These are phyloP conservation scores for Ascochyta viciae-villosae DNA, from an alignment of 2,329 filamentous ascomycete species.

Conservation along the genomic window DNA sequence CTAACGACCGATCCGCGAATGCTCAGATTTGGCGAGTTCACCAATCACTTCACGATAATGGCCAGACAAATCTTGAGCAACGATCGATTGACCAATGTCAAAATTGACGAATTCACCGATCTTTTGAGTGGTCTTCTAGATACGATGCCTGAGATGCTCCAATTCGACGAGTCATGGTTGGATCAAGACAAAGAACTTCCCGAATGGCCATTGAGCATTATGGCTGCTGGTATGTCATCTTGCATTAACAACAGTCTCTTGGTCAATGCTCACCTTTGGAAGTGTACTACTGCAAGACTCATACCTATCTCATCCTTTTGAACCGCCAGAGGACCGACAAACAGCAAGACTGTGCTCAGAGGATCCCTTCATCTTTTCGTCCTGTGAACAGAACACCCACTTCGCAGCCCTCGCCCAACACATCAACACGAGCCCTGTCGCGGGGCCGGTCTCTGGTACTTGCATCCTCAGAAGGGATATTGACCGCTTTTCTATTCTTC, in stretches of 20 bases:
- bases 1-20: conserved; percentile 54
- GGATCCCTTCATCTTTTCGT: conserved; percentile 18
- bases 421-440: conserved; percentile 27
- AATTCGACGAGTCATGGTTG: conserved; percentile 57
- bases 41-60: conserved; percentile 57
- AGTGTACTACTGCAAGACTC: conserved; percentile 57
- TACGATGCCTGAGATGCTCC: conserved; percentile 56
- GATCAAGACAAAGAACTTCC: conserved; percentile 48
- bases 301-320: conserved; percentile 57
- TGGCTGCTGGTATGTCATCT: conserved; percentile 52
- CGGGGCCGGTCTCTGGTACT: conserved; percentile 53
- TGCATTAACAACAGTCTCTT: neutral
- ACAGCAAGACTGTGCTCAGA: conserved; percentile 1
- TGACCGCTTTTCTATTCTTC: conserved; percentile 58
- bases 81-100: conserved; percentile 51
- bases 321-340: conserved; percentile 54
- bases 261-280: conserved; percentile 20
- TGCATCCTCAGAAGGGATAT: conserved; percentile 50
- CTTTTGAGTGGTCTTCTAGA: conserved; percentile 52
- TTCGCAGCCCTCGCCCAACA: conserved; percentile 22
- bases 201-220: conserved; percentile 56
- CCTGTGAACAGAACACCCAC: conserved; percentile 22
- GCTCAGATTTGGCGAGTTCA: conserved; percentile 55
- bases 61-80: conserved; percentile 56
- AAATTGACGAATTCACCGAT: conserved; percentile 58